Percentiles rank a stretch among this genome's conserved stretches.
These are phyloP conservation scores for Chamaecyparis obtusa DNA, from an alignment of 75 land plant genomes.

Conservation along the genomic window DNA sequence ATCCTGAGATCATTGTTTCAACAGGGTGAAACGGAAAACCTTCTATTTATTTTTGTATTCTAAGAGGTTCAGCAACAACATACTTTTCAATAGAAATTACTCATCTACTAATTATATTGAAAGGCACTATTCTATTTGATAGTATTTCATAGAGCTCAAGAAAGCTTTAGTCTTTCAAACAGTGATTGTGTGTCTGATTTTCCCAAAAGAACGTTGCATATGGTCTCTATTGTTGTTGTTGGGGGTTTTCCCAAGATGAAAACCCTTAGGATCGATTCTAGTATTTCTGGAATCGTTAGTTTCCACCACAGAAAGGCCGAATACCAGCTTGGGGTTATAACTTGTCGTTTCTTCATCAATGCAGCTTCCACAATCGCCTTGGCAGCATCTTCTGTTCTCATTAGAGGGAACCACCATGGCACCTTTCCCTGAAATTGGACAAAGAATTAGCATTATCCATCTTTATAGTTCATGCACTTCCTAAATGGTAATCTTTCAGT, in stretches of 20 bases:
- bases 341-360: constrained; percentile 12
- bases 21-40: neutral
- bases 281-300: constrained; percentile 23
- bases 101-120: neutral
- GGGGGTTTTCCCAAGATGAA: constrained; percentile 31
- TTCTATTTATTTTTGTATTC: neutral
- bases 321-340: constrained; percentile 17
- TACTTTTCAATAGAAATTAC: neutral
- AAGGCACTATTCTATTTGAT: neutral
- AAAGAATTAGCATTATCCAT: neutral
- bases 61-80: neutral
- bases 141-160: neutral
- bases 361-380: constrained; percentile 30
- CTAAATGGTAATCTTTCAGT: neutral
- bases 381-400: constrained; percentile 27
- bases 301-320: constrained; percentile 15
- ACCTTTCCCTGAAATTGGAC: constrained; percentile 26
- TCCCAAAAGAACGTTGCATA: constrained; percentile 9
- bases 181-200: constrained; percentile 12
- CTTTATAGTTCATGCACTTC: neutral
- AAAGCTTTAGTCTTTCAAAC: neutral
- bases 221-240: neutral
- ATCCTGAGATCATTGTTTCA: neutral
- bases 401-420: constrained; percentile 43
- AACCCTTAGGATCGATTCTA: constrained; percentile 23